Base-by-base conservation (phyloP, 371 early-diverging fungal species). In the Circinella umbellata region DNA sequence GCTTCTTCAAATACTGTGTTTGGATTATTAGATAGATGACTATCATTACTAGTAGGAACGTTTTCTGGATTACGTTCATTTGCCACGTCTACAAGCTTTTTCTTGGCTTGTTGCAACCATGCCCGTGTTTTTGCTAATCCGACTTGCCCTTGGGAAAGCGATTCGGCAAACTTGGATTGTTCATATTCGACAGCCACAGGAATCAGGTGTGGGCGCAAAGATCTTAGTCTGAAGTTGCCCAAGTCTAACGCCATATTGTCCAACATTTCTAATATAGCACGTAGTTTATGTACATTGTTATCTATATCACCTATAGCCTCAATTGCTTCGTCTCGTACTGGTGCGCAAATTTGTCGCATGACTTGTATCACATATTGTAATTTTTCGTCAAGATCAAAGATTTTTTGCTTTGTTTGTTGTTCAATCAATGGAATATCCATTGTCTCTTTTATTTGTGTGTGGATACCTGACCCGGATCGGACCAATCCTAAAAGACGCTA, bases 181-280 rank as follows among this genome's bases (percentile, higher is more conserved):
- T 94, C 95, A 71, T 93, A 93, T 60, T 87, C 88, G 36, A 89
- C 89, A 4, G 92, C 93, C 20, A 90, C 88, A 0, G 75, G 77
- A 64, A 81, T 78, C 11, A 94, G 71, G 63, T 85, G 81, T 1
- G 92, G 93, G 0, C 90, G 86, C n/a, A 93, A 65, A 0, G 84
- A 72, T 47, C 85, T 83, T 14, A 93, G 71, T 3, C 84, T 77
- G 68, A 84, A 91, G 77, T 94, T 93, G 64, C 88, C 81, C n/a
- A 92, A 74, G 68, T 94, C 95, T 6, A 93, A 75, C 46, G 82
- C 83, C 95, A 94, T 93, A 27, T 81, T 73, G 27, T 93, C 93
- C 38, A 92, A 73, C 7, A 87, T 61, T 34, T 76, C 85, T 36
- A 93, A 71, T 27, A 87, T 82, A 11, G 69, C 69, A 46, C 83